Conservation (phyloP, 768 basidiomycete species). For the Boletus speciosus region DNA sequence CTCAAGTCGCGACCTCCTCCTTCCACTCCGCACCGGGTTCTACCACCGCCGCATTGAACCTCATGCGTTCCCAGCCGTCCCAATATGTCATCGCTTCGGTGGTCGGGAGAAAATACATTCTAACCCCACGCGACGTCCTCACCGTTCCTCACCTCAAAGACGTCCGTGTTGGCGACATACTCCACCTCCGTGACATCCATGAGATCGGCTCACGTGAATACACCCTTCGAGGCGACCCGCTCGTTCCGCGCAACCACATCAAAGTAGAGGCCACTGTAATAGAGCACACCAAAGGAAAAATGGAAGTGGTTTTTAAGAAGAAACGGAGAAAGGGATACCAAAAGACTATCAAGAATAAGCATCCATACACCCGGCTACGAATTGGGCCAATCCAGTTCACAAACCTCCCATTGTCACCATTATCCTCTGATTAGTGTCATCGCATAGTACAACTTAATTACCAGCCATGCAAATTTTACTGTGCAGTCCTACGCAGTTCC, state of each 20-base stretch:
- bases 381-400: conserved; percentile 74
- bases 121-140: conserved; percentile 87
- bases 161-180: conserved; percentile 79
- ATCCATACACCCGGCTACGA: conserved; percentile 91
- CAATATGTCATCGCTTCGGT: conserved; percentile 91
- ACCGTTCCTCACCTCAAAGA: conserved; percentile 90
- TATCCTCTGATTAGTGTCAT: not conserved
- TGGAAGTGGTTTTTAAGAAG: conserved; percentile 93
- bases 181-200: conserved; percentile 80
- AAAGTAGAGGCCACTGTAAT: conserved; percentile 86
- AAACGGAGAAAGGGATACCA: conserved; percentile 98
- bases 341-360: conserved; percentile 90
- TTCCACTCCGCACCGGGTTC: conserved; percentile 38
- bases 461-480: not conserved
- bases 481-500: not conserved
- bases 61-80: conserved; percentile 87
- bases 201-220: conserved; percentile 96
- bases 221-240: conserved; percentile 77
- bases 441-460: not conserved
- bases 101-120: conserved; percentile 82
- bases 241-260: conserved; percentile 62
- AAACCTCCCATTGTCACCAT: conserved; percentile 28
- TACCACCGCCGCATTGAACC: conserved; percentile 62
- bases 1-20: conserved; percentile 22
- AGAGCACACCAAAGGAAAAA: conserved; percentile 92